Conservation (phyloP, 2,329 filamentous ascomycete genomes). For the Shiraia sp. region DNA sequence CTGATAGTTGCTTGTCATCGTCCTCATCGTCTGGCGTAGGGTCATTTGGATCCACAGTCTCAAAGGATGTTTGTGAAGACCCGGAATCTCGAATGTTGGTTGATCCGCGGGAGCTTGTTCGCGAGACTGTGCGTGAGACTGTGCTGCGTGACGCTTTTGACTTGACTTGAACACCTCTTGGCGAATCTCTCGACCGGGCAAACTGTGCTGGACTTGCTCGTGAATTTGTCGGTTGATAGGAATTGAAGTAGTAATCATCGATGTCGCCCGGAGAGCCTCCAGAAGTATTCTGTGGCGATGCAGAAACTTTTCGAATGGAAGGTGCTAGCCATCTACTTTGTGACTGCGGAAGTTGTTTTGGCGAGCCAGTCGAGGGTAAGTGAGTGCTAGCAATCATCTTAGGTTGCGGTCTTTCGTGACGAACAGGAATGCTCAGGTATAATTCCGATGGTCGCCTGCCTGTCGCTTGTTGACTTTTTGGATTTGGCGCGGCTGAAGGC, state of each 20-base stretch:
- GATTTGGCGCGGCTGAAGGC: not conserved
- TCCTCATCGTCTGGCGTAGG: conserved; percentile 52
- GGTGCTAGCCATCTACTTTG: conserved; percentile 15
- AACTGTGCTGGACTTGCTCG: conserved; percentile 17
- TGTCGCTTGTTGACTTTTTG: conserved; percentile 6
- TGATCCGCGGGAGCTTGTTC: conserved; percentile 30
- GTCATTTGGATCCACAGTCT: conserved; percentile 50
- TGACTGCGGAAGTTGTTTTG: conserved; percentile 8
- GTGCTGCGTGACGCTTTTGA: conserved; percentile 35
- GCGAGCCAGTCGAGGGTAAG: conserved; percentile 11
- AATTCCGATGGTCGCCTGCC: conserved; percentile 25
- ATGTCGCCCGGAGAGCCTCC: conserved; percentile 37
- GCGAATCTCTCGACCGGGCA: conserved; percentile 18
- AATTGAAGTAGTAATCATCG: conserved; percentile 44
- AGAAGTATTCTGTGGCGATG: conserved; percentile 21
- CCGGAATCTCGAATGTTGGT: conserved; percentile 38
- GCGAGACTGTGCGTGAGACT: conserved; percentile 34
- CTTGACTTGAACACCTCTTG: conserved; percentile 22
- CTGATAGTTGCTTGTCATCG: conserved; percentile 36
- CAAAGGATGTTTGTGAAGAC: conserved; percentile 51
- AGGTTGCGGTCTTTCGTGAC: conserved; percentile 32
- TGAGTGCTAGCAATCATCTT: conserved; percentile 11
- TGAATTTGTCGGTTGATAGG: conserved; percentile 14
- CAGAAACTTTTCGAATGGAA: conserved; percentile 16
- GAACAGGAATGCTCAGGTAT: conserved; percentile 37